These are phyloP conservation scores for Haplosporangium sp. DNA, from an alignment of 371 early-diverging fungal species.

Conservation along the genomic window DNA sequence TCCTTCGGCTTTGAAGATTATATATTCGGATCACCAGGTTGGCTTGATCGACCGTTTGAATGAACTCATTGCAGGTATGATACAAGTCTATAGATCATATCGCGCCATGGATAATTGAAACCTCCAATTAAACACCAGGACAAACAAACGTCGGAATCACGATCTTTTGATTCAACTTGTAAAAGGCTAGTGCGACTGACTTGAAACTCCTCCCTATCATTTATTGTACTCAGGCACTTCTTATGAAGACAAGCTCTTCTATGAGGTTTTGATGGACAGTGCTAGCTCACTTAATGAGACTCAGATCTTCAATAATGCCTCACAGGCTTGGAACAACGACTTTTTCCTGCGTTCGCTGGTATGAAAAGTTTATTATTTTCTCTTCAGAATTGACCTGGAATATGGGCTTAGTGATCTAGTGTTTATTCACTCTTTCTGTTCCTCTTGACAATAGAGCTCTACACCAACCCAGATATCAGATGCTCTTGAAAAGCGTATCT, in stretches of 20 bases:
- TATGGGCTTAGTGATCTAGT: neutral
- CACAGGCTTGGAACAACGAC: constrained; percentile 75
- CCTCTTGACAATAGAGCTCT: constrained; percentile 18
- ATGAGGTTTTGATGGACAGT: constrained; percentile 51
- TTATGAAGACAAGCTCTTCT: constrained; percentile 44
- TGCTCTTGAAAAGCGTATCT: constrained; percentile 33
- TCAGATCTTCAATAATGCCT: constrained; percentile 68
- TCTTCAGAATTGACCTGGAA: neutral
- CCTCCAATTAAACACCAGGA: neutral
- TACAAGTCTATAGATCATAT: neutral
- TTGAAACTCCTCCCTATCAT: neutral
- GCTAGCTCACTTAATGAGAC: constrained; percentile 47
- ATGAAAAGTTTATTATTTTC: neutral
- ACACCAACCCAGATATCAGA: constrained; percentile 35
- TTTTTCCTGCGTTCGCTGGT: constrained; percentile 70
- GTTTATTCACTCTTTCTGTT: neutral
- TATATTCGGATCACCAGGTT: constrained; percentile 48
- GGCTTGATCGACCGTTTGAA: constrained; percentile 50
- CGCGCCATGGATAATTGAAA: neutral
- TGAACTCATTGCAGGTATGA: constrained; percentile 52
- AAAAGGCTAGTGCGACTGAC: too few relatives aligned
- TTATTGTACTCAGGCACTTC: constrained; percentile 33
- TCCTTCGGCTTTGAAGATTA: constrained; percentile 45
- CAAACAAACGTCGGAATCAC: neutral
- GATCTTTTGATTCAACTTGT: neutral